Base-by-base conservation (phyloP, 441 rosid genomes). In the Croton laevigatus region DNA sequence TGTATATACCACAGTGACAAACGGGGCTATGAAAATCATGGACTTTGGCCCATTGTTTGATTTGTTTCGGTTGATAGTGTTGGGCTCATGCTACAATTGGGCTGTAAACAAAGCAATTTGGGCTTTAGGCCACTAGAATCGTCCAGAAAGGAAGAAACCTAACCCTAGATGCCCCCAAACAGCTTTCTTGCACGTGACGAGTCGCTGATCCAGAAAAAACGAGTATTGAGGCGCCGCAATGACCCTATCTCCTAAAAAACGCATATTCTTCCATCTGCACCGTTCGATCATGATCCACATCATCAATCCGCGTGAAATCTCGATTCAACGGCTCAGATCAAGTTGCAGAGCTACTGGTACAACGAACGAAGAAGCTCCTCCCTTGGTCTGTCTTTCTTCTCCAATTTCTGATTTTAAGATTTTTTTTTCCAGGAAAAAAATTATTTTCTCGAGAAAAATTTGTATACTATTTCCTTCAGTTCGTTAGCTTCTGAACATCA, bases 321-420 rank as follows among this genome's bases (percentile, higher is more conserved):
- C 44, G 4, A 65, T 79, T 86, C 79, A 69, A 90, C 93, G 97
- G 94, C 53, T 71, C 6, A 70, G 96, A 90, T 92, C 77, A 44
- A 75, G 77, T 65, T 87, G 76, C 84, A 79, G 87, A 82, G 81
- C 80, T 84, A 83, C 95, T 79, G 91, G 84, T 80, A 68, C 79
- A 84, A 69, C 83, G 81, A 76, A 74, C 87, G 83, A 82, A 74
- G 82, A 72, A 67, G 79, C 82, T 80, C 76, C 77, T 74, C 77
- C 19, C 62, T 54, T 70, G 71, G 65, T 74, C 66, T 69, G 71
- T 53, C 74, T 73, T 63, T 46, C 64, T 51, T 54, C 44, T 27
- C 74, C 67, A 68, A 69, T 73, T 71, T 54, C 75, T 62, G 52
- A 68, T 69, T 67, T 67, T 65, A 16, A 64, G 32, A n/a, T 64